Percentiles rank a stretch among this genome's conserved stretches.
These are phyloP conservation scores for Mycena leptocephala DNA, from an alignment of 768 basidiomycete species.

Conservation along the genomic window DNA sequence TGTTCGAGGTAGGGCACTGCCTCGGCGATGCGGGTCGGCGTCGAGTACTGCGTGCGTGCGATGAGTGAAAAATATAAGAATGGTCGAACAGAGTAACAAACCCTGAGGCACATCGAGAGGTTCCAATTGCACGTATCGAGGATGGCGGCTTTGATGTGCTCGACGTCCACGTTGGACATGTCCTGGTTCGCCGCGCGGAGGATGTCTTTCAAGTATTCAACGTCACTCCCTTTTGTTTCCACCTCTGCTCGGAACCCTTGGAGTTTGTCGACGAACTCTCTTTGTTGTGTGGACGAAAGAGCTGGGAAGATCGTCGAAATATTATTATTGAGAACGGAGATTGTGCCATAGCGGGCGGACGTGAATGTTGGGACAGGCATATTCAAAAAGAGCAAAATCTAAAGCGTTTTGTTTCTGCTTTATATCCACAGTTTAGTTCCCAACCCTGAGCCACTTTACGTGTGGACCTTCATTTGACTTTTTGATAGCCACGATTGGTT, in stretches of 20 bases:
- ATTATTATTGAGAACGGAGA: not conserved
- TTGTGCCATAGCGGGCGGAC: not conserved
- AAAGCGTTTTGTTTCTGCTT: not conserved
- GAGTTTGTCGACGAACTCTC: not conserved
- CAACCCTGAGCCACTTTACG: too few relatives aligned
- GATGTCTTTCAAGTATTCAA: not conserved
- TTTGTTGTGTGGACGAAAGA: conserved; percentile 12
- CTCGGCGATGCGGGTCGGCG: conserved; percentile 29
- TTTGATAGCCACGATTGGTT: too few relatives aligned
- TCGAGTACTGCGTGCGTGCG: conserved; percentile 14
- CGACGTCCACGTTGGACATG: not conserved
- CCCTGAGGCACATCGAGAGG: not conserved
- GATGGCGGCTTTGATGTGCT: not conserved
- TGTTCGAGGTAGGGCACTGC: conserved; percentile 13
- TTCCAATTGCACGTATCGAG: conserved; percentile 20
- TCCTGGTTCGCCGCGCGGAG: too few relatives aligned
- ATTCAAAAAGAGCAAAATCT: not conserved
- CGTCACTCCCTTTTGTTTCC: not conserved
- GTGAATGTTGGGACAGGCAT: conserved; percentile 13
- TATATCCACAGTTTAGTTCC: not conserved
- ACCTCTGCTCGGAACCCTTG: not conserved
- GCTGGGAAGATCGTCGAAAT: not conserved
- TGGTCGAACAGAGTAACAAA: not conserved
- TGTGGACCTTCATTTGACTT: too few relatives aligned
- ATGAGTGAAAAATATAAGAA: not conserved